phyloP scores from a whole-genome alignment of 2,329 filamentous ascomycete species.

The Sarocladium kiliense region DNA sequence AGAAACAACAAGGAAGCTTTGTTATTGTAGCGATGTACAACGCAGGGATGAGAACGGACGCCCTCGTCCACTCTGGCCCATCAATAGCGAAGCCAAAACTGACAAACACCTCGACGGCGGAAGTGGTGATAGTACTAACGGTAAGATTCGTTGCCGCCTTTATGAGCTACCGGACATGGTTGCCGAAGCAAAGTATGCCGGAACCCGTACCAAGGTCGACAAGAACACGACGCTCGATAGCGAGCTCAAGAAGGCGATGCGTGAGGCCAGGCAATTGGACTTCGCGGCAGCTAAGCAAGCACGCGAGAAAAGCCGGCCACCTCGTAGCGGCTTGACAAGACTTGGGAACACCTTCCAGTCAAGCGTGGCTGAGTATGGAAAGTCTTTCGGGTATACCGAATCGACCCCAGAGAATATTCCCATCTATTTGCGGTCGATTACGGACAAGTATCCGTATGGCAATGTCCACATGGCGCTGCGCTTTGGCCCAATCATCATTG shows the following conservation, averaged over 20 bases:
- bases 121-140: constrained; percentile 4
- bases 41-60: constrained; percentile 17
- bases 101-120: constrained; percentile 9
- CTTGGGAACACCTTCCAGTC: constrained; percentile 13
- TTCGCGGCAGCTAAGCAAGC: neutral
- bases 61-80: constrained; percentile 14
- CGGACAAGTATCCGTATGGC: constrained; percentile 29
- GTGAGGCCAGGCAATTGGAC: neutral
- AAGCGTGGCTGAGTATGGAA: constrained; percentile 15
- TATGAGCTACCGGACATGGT: constrained; percentile 16
- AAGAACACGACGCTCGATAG: neutral
- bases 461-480: constrained; percentile 35
- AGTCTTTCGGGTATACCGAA: constrained; percentile 15
- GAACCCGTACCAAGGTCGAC: constrained; percentile 4
- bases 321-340: constrained; percentile 1
- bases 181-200: constrained; percentile 20
- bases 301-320: neutral
- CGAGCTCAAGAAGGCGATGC: constrained; percentile 2
- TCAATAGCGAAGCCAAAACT: neutral
- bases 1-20: constrained; percentile 19
- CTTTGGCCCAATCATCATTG: constrained; percentile 32
- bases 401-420: constrained; percentile 22
- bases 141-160: constrained; percentile 13
- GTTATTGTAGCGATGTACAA: constrained; percentile 16
- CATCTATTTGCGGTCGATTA: constrained; percentile 21